A percentile compares a stretch with the other conserved stretches of the same genome.
These are phyloP conservation scores for Rhodotorula sp. DNA, from an alignment of 1,284 basidiomycete genomes.

Conservation along the genomic window DNA sequence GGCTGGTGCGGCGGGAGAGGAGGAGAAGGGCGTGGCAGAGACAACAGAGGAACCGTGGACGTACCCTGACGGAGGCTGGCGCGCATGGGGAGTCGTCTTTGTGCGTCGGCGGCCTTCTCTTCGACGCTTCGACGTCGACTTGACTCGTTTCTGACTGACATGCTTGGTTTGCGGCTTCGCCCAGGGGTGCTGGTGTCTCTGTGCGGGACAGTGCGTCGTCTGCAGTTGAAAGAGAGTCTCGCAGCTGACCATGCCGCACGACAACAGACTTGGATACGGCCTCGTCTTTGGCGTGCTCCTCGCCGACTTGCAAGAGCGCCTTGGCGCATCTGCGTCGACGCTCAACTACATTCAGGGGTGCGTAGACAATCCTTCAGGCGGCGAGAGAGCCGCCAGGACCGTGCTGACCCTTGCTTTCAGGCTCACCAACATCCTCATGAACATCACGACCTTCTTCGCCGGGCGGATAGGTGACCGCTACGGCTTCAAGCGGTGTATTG, in stretches of 20 bases:
- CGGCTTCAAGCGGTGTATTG: slow-evolving; percentile 24
- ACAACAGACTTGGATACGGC: slow-evolving; percentile 5
- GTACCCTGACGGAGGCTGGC: slow-evolving; percentile 34
- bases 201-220: not conserved
- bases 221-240: not conserved
- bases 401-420: not conserved
- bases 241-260: not conserved
- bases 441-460: slow-evolving; percentile 14
- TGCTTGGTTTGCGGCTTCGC: not conserved
- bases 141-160: not conserved
- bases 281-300: slow-evolving; percentile 14
- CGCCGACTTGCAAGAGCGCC: not conserved
- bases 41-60: slow-evolving; percentile 18
- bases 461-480: slow-evolving; percentile 32
- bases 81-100: slow-evolving; percentile 29
- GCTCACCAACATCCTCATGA: slow-evolving; percentile 10
- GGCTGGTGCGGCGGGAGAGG: not conserved
- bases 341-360: slow-evolving; percentile 21
- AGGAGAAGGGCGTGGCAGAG: not conserved
- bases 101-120: slow-evolving; percentile 7
- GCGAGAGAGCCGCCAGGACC: too few relatives aligned
- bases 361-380: not conserved
- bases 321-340: slow-evolving; percentile 5
- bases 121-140: not conserved
- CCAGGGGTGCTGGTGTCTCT: not conserved